These are phyloP conservation scores for Colletotrichum kahawae DNA, from an alignment of 2,329 filamentous ascomycete species.

Conservation along the genomic window DNA sequence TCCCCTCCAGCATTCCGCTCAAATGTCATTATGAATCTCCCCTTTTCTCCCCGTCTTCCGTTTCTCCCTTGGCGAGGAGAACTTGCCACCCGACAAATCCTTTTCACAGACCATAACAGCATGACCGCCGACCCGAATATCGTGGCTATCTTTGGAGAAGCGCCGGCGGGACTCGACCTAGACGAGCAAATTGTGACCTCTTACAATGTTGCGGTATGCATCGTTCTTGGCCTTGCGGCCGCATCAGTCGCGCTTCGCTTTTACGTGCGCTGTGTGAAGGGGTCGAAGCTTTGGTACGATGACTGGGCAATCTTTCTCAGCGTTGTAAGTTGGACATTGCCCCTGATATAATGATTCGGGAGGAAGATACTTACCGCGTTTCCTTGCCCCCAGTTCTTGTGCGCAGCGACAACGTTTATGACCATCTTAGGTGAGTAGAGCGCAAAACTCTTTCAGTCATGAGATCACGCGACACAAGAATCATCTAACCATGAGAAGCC, in stretches of 20 bases:
- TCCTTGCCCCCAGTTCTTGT: not conserved
- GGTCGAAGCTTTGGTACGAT: not conserved
- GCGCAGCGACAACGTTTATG: not conserved
- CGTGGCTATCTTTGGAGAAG: not conserved
- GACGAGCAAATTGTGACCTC: not conserved
- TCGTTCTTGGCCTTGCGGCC: not conserved
- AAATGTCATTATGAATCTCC: not conserved
- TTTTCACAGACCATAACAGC: not conserved
- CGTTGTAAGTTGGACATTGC: not conserved
- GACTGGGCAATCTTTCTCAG: not conserved
- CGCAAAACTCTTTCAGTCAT: not conserved
- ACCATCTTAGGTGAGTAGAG: not conserved
- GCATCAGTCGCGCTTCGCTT: not conserved
- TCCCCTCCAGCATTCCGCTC: not conserved
- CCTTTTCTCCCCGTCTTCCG: not conserved
- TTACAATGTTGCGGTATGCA: not conserved
- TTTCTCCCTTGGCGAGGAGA: not conserved
- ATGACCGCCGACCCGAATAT: not conserved
- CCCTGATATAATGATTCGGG: not conserved
- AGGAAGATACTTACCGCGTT: not conserved
- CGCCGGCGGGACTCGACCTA: not conserved
- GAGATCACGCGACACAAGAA: not conserved
- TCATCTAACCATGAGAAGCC: not conserved
- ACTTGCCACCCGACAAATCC: not conserved
- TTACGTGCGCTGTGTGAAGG: not conserved